Evolutionary conservation across 139 green algal species (phyloP).

Genomic region (Ettlia oleoabundans): DNA sequence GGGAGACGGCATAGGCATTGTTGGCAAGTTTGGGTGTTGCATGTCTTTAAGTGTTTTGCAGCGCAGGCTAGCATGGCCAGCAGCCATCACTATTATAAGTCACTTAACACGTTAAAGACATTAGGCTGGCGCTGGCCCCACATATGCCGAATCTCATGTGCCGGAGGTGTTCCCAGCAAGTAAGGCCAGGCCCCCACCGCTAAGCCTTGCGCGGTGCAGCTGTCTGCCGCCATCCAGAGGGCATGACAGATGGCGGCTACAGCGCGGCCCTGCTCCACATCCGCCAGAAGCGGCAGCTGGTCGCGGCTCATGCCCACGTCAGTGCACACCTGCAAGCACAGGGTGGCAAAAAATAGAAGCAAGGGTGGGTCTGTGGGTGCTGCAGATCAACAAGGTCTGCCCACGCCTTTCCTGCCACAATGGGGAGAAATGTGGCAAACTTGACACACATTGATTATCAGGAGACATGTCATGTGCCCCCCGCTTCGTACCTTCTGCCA

Average conservation of each 20-base stretch:
- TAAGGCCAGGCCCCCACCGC: neutral
- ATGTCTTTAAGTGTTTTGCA: neutral
- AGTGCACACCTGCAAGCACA: constrained; percentile 3
- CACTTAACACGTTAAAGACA: too few relatives aligned
- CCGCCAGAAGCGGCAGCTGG: constrained; percentile 2
- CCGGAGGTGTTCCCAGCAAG: too few relatives aligned
- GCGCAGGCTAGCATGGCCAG: too few relatives aligned
- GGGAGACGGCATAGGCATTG: neutral
- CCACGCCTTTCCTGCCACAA: too few relatives aligned
- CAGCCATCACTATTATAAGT: too few relatives aligned
- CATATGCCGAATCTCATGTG: too few relatives aligned
- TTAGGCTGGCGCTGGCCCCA: too few relatives aligned
- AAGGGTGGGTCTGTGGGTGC: neutral
- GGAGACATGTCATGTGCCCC: neutral
- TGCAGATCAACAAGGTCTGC: too few relatives aligned
- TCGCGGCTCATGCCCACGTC: constrained; percentile 11
- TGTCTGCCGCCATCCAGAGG: neutral
- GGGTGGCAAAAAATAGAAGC: neutral
- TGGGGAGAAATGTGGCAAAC: too few relatives aligned
- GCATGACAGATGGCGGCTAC: neutral
- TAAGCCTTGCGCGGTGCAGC: neutral
- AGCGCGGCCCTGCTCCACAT: constrained; percentile 3
- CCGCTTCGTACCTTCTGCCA: neutral
- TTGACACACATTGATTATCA: too few relatives aligned
- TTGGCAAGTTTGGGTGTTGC: neutral